Conservation (phyloP, 139 green algal genomes). For the Nannochloris sp. region DNA sequence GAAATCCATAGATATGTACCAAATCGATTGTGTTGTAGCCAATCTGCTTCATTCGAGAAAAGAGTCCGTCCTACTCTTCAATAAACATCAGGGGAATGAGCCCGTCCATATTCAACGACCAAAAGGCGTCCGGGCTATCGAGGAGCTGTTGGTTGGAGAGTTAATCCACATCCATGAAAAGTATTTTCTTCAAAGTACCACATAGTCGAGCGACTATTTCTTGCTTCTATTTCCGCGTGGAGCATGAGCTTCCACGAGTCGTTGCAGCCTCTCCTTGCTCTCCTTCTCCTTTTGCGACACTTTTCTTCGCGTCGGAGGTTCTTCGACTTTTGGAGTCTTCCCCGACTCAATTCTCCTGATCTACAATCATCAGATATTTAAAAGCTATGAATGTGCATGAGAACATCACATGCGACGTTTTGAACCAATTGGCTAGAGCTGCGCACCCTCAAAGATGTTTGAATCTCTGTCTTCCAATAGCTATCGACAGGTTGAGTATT, state of each 20-base stretch:
- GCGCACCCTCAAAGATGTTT: background rate
- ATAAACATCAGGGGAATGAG: background rate
- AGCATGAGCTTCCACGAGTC: too few species aligned
- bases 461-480: background rate
- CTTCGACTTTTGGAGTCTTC: too few species aligned
- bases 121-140: background rate
- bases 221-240: too few species aligned
- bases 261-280: too few species aligned
- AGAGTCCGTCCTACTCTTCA: constrained; percentile 58
- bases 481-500: constrained; percentile 1
- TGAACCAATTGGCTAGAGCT: background rate
- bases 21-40: constrained; percentile 85
- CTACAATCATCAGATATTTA: too few species aligned
- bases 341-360: too few species aligned
- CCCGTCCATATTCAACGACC: background rate
- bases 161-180: background rate
- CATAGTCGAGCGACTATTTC: too few species aligned
- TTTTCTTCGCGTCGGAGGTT: too few species aligned
- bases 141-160: background rate
- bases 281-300: too few species aligned
- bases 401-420: too few species aligned
- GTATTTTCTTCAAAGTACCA: too few species aligned
- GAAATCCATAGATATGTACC: constrained; percentile 56
- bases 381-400: too few species aligned
- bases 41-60: constrained; percentile 88